Base-by-base conservation (phyloP, 1,284 basidiomycete species). In the Boletus sp. region DNA sequence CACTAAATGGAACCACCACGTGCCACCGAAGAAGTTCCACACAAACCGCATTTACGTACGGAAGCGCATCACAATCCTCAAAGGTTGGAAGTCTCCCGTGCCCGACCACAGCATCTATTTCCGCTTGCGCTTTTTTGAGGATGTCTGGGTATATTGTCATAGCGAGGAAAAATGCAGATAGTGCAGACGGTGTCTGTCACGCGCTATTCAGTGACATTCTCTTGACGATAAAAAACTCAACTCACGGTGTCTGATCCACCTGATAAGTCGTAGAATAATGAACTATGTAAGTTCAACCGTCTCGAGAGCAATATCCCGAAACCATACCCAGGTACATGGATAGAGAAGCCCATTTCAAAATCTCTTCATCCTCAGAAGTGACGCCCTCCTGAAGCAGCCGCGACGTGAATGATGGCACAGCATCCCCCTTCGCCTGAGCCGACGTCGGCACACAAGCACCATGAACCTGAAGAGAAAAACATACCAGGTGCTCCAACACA, bases 321-420 rank as follows among this genome's bases (percentile, higher is more conserved):
- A 20, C 4, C 59, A 16, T 56, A 49, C 65, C 64, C 0, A 57
- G 57, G 45, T 61, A 66, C n/a, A 20, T 8, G 45, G 9, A 44
- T 8, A 15, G 6, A 8, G 43, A 57, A 41, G 55, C 44, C 57
- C 63, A 63, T 46, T 63, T 67, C 43, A 68, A 39, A 3, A 57
- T 24, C 0, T 59, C 27, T 47, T 63, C 55, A 1, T 68, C 67
- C n/a, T 65, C 57, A 3, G 52, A 24, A 31, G 52, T 36, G 9
- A 63, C 18, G 11, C 53, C 57, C 11, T 55, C 54, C 22, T 51
- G 56, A 37, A 55, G 29, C 29, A 33, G 20, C 31, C 29, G 41
- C 1, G 77, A 76, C 3, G 74, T 68, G 37, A 76, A 74, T 1
- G 77, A 81, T 0, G 74, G 67, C 0, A 58, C 55, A 8, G 76